Evolutionary conservation across 768 basidiomycete species (phyloP), one percentile per base, ranked within the genome.

Genomic region (Hygrophorus pudorinus): DNA sequence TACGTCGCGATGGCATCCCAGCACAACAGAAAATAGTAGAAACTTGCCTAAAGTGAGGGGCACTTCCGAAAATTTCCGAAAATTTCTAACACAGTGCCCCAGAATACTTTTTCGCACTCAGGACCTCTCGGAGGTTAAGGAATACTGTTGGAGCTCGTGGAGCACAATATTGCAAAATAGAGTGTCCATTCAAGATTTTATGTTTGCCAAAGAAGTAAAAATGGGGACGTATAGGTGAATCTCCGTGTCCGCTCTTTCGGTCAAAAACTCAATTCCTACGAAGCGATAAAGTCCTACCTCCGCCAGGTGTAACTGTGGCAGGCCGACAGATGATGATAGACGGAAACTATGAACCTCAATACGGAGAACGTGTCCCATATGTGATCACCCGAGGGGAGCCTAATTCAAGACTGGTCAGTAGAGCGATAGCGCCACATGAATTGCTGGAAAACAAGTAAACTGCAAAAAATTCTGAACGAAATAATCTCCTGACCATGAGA

Each of bases 21-120:
- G 96, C 92, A 0, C 88, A 91, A 57, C 76, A 79, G 54, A 97
- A 96, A 65, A 92, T 98, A 79, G 78, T 84, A 1, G 94, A 98
- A 61, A 78, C 72, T 4, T 85, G 82, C 53, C 60, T 97, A 42
- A 96, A 92, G 93, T 94, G 53, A 50, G 72, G 58, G 0, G 1
- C 8, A 10, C 43, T 29, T 18, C 17, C n/a, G 4, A 18, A 13
- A 12, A 20, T 38, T 12, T 21, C 13, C 9, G 21, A n/a, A 12
- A 17, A 30, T 21, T 21, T 32, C 56, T 27, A 48, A 48, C 10
- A 20, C 21, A 31, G 4, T 27, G 21, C 12, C 16, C 4, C 46
- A 98, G 94, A 59, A 81, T 91, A 44, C 67, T 99, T 9, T 99
- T 99, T 53, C 79, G 89, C 2, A 80, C 81, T 0, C 86, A 90